Percentiles rank a stretch among this genome's conserved stretches.
These are phyloP conservation scores for Arachnomyces sp. DNA, from an alignment of 2,329 filamentous ascomycete genomes.

Conservation along the genomic window DNA sequence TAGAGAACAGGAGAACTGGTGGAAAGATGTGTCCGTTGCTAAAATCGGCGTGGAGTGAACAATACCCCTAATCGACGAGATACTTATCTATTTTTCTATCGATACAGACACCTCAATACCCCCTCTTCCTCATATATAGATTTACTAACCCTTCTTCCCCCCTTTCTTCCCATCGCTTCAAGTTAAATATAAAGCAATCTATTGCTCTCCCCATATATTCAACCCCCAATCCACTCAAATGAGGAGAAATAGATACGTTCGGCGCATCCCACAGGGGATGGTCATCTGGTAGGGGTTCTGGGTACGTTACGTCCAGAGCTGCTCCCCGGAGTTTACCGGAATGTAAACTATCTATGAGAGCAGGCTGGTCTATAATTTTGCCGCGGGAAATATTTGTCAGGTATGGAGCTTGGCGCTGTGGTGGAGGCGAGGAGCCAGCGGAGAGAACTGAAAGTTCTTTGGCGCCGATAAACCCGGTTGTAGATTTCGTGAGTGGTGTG, in stretches of 20 bases:
- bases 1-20: too few species aligned
- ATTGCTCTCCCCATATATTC: conserved; percentile 51
- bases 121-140: conserved; percentile 50
- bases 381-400: conserved; percentile 66
- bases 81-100: too few species aligned
- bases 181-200: conserved; percentile 50
- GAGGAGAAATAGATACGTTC: conserved; percentile 62
- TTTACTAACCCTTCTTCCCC: conserved; percentile 54
- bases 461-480: conserved; percentile 46
- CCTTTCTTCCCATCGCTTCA: conserved; percentile 43
- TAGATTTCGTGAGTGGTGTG: conserved; percentile 50
- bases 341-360: conserved; percentile 54
- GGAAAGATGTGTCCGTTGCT: too few species aligned
- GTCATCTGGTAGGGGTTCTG: conserved; percentile 62
- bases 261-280: conserved; percentile 61
- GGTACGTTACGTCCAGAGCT: conserved; percentile 70
- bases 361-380: conserved; percentile 52
- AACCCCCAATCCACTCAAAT: conserved; percentile 49
- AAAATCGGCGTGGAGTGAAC: too few species aligned
- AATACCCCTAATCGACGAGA: too few species aligned
- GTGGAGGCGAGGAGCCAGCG: conserved; percentile 15
- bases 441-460: conserved; percentile 50
- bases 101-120: conserved; percentile 55
- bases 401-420: conserved; percentile 46
- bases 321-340: conserved; percentile 52